Conservation (phyloP, 208 protist genomes). For the Trypanosoma platydactyli region DNA sequence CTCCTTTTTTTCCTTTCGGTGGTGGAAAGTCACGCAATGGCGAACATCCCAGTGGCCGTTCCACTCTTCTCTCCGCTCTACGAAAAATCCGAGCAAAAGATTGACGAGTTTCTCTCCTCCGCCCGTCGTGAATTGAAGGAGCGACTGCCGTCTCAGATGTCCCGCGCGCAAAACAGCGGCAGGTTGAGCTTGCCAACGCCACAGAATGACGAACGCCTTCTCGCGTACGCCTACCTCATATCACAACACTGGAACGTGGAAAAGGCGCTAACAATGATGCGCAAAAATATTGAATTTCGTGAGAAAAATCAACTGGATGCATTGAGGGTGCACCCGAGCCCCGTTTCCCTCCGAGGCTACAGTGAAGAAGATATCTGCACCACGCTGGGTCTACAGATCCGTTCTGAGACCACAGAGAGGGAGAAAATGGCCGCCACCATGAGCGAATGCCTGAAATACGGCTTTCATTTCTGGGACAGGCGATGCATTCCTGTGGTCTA, state of each 20-base stretch:
- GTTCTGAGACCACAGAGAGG: constrained; percentile 14
- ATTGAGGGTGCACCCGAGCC: constrained; percentile 37
- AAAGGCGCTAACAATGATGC: constrained; percentile 58
- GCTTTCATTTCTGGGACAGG: constrained; percentile 64
- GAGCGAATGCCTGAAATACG: constrained; percentile 8
- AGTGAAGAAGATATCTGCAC: constrained; percentile 36
- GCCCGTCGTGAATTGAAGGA: constrained; percentile 32
- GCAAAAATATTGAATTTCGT: constrained; percentile 36
- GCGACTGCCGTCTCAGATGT: constrained; percentile 26
- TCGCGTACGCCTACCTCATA: constrained; percentile 59
- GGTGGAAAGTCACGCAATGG: background rate
- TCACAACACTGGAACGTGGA: constrained; percentile 60
- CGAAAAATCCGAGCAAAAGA: constrained; percentile 49
- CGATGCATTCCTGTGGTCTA: constrained; percentile 48
- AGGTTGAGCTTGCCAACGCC: constrained; percentile 31
- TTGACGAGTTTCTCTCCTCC: constrained; percentile 42
- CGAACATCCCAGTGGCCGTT: background rate
- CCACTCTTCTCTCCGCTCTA: constrained; percentile 39
- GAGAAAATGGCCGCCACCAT: constrained; percentile 31
- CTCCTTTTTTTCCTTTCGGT: constrained; percentile 23
- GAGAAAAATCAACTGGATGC: constrained; percentile 35
- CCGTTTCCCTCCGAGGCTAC: constrained; percentile 59
- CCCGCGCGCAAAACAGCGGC: constrained; percentile 18
- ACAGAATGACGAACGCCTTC: constrained; percentile 43
- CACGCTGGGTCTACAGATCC: constrained; percentile 1